Conservation (phyloP, 2,329 filamentous ascomycete genomes). For the Diaporthe ilicicola region DNA sequence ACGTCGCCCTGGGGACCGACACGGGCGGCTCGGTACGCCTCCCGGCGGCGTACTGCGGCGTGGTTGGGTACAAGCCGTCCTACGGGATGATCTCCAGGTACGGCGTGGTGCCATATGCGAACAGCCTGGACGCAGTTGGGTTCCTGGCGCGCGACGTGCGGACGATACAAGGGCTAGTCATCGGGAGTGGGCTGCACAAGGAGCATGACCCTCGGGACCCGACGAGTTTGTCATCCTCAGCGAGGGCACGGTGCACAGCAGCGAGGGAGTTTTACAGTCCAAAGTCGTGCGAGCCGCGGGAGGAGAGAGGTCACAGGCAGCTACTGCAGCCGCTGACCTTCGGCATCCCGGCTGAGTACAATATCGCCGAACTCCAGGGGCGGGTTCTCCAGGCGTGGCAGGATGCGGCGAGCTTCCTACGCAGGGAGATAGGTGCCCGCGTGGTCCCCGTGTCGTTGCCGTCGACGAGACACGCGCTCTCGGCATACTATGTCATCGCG, state of each 20-base stretch:
- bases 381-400: constrained; percentile 76
- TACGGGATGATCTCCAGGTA: constrained; percentile 88
- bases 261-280: constrained; percentile 40
- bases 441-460: constrained; percentile 83
- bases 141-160: constrained; percentile 68
- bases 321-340: constrained; percentile 52
- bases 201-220: constrained; percentile 76
- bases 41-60: constrained; percentile 85
- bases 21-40: constrained; percentile 90
- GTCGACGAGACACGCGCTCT: constrained; percentile 83
- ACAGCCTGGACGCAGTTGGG: constrained; percentile 91
- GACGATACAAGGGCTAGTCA: constrained; percentile 59
- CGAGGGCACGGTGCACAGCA: constrained; percentile 58
- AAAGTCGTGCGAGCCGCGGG: constrained; percentile 9
- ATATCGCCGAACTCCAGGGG: constrained; percentile 80
- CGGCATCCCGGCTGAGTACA: constrained; percentile 80
- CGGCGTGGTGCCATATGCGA: constrained; percentile 91
- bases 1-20: constrained; percentile 85
- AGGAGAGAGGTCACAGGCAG: constrained; percentile 38
- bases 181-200: constrained; percentile 56
- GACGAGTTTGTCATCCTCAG: constrained; percentile 69
- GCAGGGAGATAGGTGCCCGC: constrained; percentile 67
- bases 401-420: constrained; percentile 65
- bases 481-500: constrained; percentile 94
- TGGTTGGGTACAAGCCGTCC: constrained; percentile 88